Conservation (phyloP, 805 yeast species). For the Cyberlindnera galapagoensis region DNA sequence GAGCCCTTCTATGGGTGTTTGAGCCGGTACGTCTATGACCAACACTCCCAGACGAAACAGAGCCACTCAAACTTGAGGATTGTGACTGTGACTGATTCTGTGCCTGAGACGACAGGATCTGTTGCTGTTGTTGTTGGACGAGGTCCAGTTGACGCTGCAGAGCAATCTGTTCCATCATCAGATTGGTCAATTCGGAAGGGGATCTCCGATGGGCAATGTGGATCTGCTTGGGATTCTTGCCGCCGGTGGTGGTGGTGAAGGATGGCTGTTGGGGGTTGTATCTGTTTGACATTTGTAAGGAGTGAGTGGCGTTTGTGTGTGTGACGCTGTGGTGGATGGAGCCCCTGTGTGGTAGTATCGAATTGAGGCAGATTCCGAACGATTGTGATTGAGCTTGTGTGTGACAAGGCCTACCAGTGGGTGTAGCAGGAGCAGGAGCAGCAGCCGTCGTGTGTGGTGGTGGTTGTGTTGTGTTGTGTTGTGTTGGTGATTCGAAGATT, state of each 20-base stretch:
- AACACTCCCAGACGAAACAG: background rate
- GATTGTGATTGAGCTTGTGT: too few species aligned
- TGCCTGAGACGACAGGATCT: conserved; percentile 60
- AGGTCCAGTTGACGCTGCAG: conserved; percentile 88
- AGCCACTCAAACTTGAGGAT: conserved; percentile 20
- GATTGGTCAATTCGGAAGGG: conserved; percentile 88
- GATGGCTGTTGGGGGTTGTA: conserved; percentile 15
- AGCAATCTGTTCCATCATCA: conserved; percentile 85
- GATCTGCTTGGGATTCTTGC: conserved; percentile 50
- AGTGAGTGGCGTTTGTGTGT: background rate
- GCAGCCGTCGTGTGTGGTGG: too few species aligned
- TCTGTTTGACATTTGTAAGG: conserved; percentile 7
- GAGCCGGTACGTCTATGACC: conserved; percentile 2
- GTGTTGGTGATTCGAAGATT: too few species aligned
- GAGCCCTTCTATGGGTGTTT: conserved; percentile 39
- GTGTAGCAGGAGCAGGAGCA: too few species aligned
- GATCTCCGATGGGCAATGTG: conserved; percentile 97
- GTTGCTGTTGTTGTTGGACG: conserved; percentile 91
- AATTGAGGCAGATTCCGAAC: too few species aligned
- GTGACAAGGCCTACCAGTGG: too few species aligned
- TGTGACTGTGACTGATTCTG: conserved; percentile 29
- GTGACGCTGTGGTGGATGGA: background rate
- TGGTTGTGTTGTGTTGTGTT: too few species aligned
- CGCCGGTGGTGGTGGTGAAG: conserved; percentile 31
- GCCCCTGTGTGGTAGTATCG: too few species aligned